Evolutionary conservation across 2,329 filamentous ascomycete genomes (phyloP), one percentile per base, ranked within the genome.

Genomic region (Aureobasidium vineae): DNA sequence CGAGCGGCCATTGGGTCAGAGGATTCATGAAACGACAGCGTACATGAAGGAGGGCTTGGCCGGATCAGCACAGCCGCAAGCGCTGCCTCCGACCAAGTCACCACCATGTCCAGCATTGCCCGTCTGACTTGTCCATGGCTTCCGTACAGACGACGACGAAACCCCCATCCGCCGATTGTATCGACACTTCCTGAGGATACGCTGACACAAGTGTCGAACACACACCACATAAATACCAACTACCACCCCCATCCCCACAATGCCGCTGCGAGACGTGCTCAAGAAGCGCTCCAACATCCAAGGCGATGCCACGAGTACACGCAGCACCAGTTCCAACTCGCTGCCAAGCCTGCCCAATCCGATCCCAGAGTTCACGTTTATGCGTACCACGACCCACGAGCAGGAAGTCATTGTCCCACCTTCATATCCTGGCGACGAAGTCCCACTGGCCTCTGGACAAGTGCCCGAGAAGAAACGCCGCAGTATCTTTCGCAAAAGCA

Each of bases 381-480:
- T 95, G 73, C 89, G 92, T 69, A 89, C 91, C 70, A 94, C 96
- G 74, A 97, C 93, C 0, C 79, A 87, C 70, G 87, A 88, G 1
- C 85, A 92, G 75, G 92, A 97, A 76, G 81, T 89, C 70, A 91
- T 97, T 75, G 82, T 86, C 66, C 90, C 91, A 13, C 90, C 92
- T 7, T 75, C 76, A 63, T 83, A 83, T 70, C 78, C 79, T 16
- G 81, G 80, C 66, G 82, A 83, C 63, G 66, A 71, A 16, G 47
- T 43, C 15, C 47, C 47, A 50, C 21, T 21, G 45, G 21, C 49
- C 3, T 23, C 49, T 5, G 47, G 19, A 38, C 33, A 53, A 38
- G 33, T 7, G 2, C 13, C 65, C 41, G 57, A 61, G 38, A 67
- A 63, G 65, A 67, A 63, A 33, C 49, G 64, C 23, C 52, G 64